These are phyloP conservation scores for Pichia sp. DNA, from an alignment of 1,139 yeast genomes.

Conservation along the genomic window DNA sequence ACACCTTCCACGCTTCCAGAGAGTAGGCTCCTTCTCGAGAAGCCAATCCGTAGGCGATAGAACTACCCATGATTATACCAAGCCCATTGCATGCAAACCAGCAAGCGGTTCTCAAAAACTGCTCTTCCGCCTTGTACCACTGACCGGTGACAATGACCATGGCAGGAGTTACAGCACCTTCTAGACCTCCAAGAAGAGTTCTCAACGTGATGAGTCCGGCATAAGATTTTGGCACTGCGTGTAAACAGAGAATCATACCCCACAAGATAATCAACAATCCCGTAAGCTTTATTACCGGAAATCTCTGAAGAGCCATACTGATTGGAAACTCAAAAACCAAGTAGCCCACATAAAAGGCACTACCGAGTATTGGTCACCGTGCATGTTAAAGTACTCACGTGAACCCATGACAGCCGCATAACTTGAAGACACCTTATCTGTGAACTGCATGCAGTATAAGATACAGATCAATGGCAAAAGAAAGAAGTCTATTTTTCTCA, in stretches of 20 bases:
- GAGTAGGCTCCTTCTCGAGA: slow-evolving; percentile 31
- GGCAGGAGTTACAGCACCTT: slow-evolving; percentile 48
- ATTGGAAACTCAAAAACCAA: slow-evolving; percentile 46
- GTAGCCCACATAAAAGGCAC: slow-evolving; percentile 53
- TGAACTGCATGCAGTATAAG: slow-evolving; percentile 54
- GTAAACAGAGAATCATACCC: slow-evolving; percentile 45
- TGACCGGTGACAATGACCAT: slow-evolving; percentile 50
- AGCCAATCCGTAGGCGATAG: slow-evolving; percentile 48
- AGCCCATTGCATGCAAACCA: slow-evolving; percentile 52
- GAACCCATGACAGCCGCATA: slow-evolving; percentile 58
- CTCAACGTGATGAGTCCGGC: slow-evolving; percentile 41
- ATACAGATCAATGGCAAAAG: slow-evolving; percentile 54
- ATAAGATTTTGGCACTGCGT: slow-evolving; percentile 38
- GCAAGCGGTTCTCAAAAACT: slow-evolving; percentile 42
- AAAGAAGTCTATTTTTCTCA: slow-evolving; percentile 51
- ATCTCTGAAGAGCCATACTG: slow-evolving; percentile 38
- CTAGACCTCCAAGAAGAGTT: slow-evolving; percentile 45
- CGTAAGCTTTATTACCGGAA: slow-evolving; percentile 41
- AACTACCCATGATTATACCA: slow-evolving; percentile 44
- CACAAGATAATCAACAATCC: slow-evolving; percentile 40
- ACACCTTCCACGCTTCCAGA: slow-evolving; percentile 45
- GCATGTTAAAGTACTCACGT: slow-evolving; percentile 44
- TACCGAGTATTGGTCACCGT: slow-evolving; percentile 50
- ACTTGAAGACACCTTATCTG: slow-evolving; percentile 60
- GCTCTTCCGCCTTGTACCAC: slow-evolving; percentile 51